phyloP scores from a whole-genome alignment of 2,329 filamentous ascomycete genomes.

The Mariannaea elegans region DNA sequence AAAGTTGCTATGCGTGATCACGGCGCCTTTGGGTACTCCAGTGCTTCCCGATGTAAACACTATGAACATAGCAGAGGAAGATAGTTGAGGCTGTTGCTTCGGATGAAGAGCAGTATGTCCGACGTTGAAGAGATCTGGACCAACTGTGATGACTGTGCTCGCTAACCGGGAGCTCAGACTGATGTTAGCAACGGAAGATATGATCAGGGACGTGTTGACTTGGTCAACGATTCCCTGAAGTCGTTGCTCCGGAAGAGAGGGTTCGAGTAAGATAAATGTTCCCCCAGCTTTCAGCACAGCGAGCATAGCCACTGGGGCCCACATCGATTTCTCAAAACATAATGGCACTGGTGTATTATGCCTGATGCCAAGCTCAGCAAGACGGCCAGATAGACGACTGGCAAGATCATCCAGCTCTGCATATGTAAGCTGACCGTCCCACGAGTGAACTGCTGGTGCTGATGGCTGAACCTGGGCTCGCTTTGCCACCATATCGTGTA shows the following conservation, averaged over 20 bases:
- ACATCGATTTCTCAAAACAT: slow-evolving; percentile 39
- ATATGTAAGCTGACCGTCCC: slow-evolving; percentile 50
- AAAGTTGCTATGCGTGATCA: slow-evolving; percentile 35
- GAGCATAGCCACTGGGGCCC: slow-evolving; percentile 35
- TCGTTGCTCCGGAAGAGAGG: slow-evolving; percentile 18
- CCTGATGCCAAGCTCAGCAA: slow-evolving; percentile 43
- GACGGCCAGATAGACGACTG: slow-evolving; percentile 47
- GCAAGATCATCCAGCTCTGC: slow-evolving; percentile 51
- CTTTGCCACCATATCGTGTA: neutral
- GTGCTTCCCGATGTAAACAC: slow-evolving; percentile 66
- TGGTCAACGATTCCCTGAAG: neutral
- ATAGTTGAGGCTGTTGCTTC: neutral
- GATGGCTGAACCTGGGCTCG: slow-evolving; percentile 23
- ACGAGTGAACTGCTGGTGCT: slow-evolving; percentile 34
- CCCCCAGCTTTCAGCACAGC: slow-evolving; percentile 39
- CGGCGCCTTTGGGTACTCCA: slow-evolving; percentile 62
- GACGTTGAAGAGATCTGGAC: no score
- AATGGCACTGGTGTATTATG: slow-evolving; percentile 34
- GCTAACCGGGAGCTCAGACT: no score
- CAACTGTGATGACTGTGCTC: no score
- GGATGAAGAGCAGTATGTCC: no score
- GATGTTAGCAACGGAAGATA: fast-evolving
- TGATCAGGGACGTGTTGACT: neutral
- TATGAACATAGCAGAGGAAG: slow-evolving; percentile 4
- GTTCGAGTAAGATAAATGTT: slow-evolving; percentile 30